phyloP scores from a whole-genome alignment of 2,329 filamentous ascomycete genomes.

The Calonectria multiphialidica region DNA sequence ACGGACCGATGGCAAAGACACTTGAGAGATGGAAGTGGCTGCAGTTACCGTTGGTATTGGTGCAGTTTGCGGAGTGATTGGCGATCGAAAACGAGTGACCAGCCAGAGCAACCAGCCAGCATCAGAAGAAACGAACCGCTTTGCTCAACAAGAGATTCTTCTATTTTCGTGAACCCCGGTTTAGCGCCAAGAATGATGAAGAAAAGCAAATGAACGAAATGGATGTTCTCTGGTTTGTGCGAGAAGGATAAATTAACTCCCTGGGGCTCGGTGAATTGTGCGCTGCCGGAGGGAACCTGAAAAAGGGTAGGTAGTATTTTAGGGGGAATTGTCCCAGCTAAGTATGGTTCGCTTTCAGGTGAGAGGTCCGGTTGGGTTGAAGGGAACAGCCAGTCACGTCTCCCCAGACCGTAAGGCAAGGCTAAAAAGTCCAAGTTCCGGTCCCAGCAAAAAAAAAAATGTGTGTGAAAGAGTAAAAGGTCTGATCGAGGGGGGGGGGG shows the following conservation, averaged over 20 bases:
- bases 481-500: slow-evolving; percentile 3
- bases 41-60: slow-evolving; percentile 4
- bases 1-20: slow-evolving; percentile 3
- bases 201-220: slow-evolving; percentile 1
- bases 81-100: slow-evolving; percentile 8
- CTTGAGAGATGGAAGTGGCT: neutral
- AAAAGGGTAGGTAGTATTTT: slow-evolving; percentile 28
- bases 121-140: slow-evolving; percentile 1
- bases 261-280: slow-evolving; percentile 14
- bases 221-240: slow-evolving; percentile 3
- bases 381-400: slow-evolving; percentile 31
- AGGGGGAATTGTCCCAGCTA: slow-evolving; percentile 28
- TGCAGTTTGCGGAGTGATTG: slow-evolving; percentile 4
- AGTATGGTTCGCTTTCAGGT: slow-evolving; percentile 44
- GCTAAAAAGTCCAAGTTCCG: slow-evolving; percentile 32
- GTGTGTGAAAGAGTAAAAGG: slow-evolving; percentile 2
- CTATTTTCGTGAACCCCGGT: slow-evolving; percentile 13
- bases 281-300: slow-evolving; percentile 17
- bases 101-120: neutral
- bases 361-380: slow-evolving; percentile 42
- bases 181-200: slow-evolving; percentile 14
- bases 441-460: slow-evolving; percentile 18
- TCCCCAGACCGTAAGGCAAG: slow-evolving; percentile 39
- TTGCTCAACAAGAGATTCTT: neutral
- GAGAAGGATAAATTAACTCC: slow-evolving; percentile 19